These are phyloP conservation scores for Sodiomyces alkalinus DNA, from an alignment of 2,329 filamentous ascomycete genomes.

Conservation along the genomic window DNA sequence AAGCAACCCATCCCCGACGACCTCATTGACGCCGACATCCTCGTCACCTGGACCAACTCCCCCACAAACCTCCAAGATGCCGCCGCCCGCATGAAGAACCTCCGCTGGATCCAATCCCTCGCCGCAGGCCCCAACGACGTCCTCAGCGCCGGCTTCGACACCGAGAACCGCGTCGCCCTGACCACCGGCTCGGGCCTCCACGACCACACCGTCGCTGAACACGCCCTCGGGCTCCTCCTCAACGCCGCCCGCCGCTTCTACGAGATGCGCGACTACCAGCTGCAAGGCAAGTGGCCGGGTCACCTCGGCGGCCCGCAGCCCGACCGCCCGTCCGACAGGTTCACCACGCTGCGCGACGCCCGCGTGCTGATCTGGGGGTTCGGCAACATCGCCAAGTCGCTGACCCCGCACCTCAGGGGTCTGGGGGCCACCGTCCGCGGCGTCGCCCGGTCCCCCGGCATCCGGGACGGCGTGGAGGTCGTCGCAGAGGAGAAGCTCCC, in stretches of 20 bases:
- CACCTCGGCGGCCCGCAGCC: conserved; percentile 48
- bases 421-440: conserved; percentile 45
- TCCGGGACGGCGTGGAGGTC: conserved; percentile 43
- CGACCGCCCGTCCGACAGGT: conserved; percentile 37
- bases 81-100: conserved; percentile 34
- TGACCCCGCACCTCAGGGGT: conserved; percentile 35
- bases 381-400: conserved; percentile 49
- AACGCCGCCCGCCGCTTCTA: conserved; percentile 40
- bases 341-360: conserved; percentile 44
- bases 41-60: conserved; percentile 48
- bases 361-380: conserved; percentile 48
- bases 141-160: conserved; percentile 43
- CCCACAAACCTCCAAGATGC: conserved; percentile 43
- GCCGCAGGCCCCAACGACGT: conserved; percentile 53
- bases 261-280: conserved; percentile 48
- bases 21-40: conserved; percentile 41
- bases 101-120: conserved; percentile 52
- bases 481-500: conserved; percentile 36
- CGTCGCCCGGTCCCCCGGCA: conserved; percentile 38
- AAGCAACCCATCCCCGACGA: conserved; percentile 38
- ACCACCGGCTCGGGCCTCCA: conserved; percentile 49
- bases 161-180: conserved; percentile 29
- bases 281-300: conserved; percentile 38
- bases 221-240: conserved; percentile 43
- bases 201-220: conserved; percentile 50